Base-by-base conservation (phyloP, 2,329 filamentous ascomycete genomes). In the Byssochlamys sp. region DNA sequence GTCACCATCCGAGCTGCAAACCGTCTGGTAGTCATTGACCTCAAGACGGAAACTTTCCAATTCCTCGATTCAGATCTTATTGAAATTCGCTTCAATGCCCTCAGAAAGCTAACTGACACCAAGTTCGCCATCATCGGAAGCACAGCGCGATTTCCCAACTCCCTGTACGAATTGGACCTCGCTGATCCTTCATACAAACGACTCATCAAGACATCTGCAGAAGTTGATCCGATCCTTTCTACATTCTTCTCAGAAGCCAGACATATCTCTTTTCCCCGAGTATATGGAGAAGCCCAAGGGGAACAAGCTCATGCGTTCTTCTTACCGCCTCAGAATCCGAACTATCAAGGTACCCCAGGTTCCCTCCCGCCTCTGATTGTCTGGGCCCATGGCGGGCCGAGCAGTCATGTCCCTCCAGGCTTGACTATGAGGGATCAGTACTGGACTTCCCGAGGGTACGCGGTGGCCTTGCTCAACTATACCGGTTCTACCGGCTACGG, bases 361-460 rank as follows among this genome's bases (percentile, higher is more conserved):
- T 67, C 67, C 0, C 71, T 74, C 0, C 80, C 80, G 1, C 80
- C 81, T 0, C 68, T 82, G 1, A 77, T 84, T 26, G 70, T 83
- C 52, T 70, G 68, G 2, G 72, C 77, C 0, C 81, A 84, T 35
- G 81, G 81, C 4, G 81, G 80, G 0, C 81, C 75, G n/a, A 83
- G 77, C 0, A 67, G 68, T 1, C 73, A 77, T 55, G 70, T 68
- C 0, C 69, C 74, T 0, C 73, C 76, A 0, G 78, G 78, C 0
- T 69, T 84, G 0, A 67, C 71, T 11, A 66, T 81, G 5, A 66
- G 69, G 24, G 73, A 71, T 2, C 81, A 84, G 62, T 82, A 80
- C 63, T 81, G 77, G 62, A 82, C 80, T 0, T 78, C 80, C 3
- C 71, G 81, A 11, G 81, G 81, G 3, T 84, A 78, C 56, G 80